Evolutionary conservation across 1,139 yeast species (phyloP), one percentile per base, ranked within the genome.

Genomic region (Blastobotrys buckinghamii): DNA sequence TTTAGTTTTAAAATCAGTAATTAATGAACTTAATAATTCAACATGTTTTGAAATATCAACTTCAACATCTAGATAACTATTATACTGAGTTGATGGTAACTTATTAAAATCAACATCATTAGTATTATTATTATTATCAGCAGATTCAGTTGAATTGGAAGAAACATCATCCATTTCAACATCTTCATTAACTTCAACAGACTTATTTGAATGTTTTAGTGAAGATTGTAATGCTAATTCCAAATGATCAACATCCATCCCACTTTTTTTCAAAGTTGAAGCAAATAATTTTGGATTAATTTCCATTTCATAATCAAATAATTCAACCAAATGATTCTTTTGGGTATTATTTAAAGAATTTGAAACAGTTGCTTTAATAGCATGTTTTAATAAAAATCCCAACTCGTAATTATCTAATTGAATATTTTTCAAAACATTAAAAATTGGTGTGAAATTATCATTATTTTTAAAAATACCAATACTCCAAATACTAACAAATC

Each of bases 161-260:
- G 29, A 12, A 12, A 38, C 9, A 15, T 36, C 47, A 2, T n/a
- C 39, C 32, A 29, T 27, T 8, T 13, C 17, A 7, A 29, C 39
- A 20, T 20, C 47, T 13, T 38, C 47, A 12, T 30, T 24, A 6
- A 16, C 36, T 6, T 19, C 30, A 3, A 22, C 10, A 6, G 9
- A 20, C 3, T 6, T n/a, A 16, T 13, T 9, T 17, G 10, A 13
- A 19, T 29, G 36, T 26, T 34, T 63, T 50, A 83, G 69, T 1
- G 88, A 80, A 1, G 82, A 73, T 69, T 85, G 84, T 45, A 86
- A 69, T 51, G 75, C 72, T 73, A 86, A 76, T 67, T 87, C 96
- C 55, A 87, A 74, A 13, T 77, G 73, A 36, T 77, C 77, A 19
- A 82, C 56, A 32, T 72, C 68, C 39, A 79, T 56, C 24, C 69